Percentiles rank a stretch among this genome's conserved stretches.
phyloP scores from a whole-genome alignment of 768 basidiomycete species.

The Russula griseocarnosa region DNA sequence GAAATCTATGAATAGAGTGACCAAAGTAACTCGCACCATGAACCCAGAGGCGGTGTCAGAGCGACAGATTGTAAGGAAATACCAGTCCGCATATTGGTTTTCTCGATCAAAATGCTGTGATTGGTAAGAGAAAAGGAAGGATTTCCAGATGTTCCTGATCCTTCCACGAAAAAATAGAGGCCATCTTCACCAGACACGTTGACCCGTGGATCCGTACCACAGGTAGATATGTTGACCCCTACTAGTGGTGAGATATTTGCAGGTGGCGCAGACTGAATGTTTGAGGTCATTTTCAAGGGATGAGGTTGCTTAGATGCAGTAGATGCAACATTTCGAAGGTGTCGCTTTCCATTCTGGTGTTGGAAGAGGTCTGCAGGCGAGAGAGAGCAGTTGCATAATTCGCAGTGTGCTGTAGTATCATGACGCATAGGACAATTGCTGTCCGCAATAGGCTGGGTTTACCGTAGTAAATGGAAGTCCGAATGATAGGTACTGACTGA shows the following conservation, averaged over 20 bases:
- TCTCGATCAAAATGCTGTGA: conserved; percentile 1
- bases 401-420: conserved; percentile 18
- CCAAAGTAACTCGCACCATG: conserved; percentile 3
- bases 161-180: conserved; percentile 7
- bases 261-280: neutral
- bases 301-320: neutral
- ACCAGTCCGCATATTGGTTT: neutral
- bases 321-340: conserved; percentile 5
- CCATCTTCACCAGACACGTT: conserved; percentile 13
- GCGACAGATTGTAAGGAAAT: neutral
- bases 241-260: neutral
- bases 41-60: neutral
- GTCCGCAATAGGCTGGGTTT: too few relatives aligned
- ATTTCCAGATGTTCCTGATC: neutral
- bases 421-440: too few relatives aligned
- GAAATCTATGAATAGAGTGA: neutral
- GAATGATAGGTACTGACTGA: too few relatives aligned
- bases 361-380: neutral
- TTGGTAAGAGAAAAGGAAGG: neutral
- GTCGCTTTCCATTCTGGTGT: conserved; percentile 4
- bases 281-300: neutral
- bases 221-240: neutral
- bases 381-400: conserved; percentile 25
- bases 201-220: neutral
- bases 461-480: too few relatives aligned